These are phyloP conservation scores for Trichomonascaceae sp. DNA, from an alignment of 1,139 yeast genomes.

Conservation along the genomic window DNA sequence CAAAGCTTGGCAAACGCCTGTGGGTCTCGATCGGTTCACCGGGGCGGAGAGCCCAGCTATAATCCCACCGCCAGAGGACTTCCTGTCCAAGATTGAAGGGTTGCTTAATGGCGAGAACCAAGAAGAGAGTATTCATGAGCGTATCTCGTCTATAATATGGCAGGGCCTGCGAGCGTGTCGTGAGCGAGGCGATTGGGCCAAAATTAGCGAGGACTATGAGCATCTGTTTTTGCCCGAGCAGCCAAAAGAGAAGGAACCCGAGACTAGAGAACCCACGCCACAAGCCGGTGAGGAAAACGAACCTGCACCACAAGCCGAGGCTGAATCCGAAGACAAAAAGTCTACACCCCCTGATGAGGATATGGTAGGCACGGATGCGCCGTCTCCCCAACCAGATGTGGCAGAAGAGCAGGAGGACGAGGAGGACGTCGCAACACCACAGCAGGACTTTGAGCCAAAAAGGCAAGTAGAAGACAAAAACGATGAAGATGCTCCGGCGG, in stretches of 20 bases:
- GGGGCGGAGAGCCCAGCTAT: slow-evolving; percentile 6
- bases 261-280: not conserved
- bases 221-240: not conserved
- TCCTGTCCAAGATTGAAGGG: slow-evolving; percentile 5
- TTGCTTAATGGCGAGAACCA: too few species aligned
- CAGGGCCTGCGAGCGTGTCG: slow-evolving; percentile 24
- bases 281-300: slow-evolving; percentile 3
- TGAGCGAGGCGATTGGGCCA: slow-evolving; percentile 19
- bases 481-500: not conserved
- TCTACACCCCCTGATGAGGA: slow-evolving; percentile 2
- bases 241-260: not conserved
- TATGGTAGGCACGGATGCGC: not conserved
- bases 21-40: slow-evolving; percentile 16
- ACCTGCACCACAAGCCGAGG: not conserved
- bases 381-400: not conserved
- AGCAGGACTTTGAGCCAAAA: slow-evolving; percentile 1
- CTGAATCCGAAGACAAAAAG: slow-evolving; percentile 1
- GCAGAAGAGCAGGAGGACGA: slow-evolving; percentile 2
- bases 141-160: slow-evolving; percentile 19
- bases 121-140: too few species aligned
- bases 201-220: slow-evolving; percentile 14
- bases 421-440: slow-evolving; percentile 1
- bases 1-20: slow-evolving; percentile 19
- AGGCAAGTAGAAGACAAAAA: slow-evolving; percentile 1
- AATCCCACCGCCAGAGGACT: slow-evolving; percentile 13